A percentile compares a stretch with the other conserved stretches of the same genome.
Evolutionary conservation across 768 basidiomycete species (phyloP).

Genomic region (Pholiota molesta): DNA sequence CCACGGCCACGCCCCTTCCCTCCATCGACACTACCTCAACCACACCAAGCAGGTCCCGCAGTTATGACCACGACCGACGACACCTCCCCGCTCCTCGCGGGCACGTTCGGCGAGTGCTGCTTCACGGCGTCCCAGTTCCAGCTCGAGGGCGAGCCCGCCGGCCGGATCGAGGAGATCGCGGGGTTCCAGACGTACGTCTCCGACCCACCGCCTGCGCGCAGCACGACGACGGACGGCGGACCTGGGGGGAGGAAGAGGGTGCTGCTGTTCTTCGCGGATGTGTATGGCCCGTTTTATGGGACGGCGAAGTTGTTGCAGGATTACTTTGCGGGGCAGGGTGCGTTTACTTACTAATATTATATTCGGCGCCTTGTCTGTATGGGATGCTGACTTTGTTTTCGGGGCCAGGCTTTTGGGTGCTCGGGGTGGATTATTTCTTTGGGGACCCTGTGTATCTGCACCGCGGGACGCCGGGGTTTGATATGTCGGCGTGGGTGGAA

Average conservation of each 20-base stretch:
- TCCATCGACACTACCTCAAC: too few species aligned
- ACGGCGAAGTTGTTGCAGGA: conserved; percentile 67
- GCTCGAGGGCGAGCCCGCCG: conserved; percentile 52
- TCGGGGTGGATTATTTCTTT: conserved; percentile 65
- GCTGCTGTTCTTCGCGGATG: conserved; percentile 60
- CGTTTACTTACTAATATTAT: too few species aligned
- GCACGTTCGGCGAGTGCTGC: conserved; percentile 54
- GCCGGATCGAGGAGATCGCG: conserved; percentile 40
- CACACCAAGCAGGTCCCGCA: too few species aligned
- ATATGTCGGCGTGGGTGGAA: not conserved
- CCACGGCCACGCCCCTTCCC: not conserved
- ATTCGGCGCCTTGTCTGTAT: too few species aligned
- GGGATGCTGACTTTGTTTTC: too few species aligned
- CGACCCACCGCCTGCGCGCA: conserved; percentile 45
- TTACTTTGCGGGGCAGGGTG: conserved; percentile 66
- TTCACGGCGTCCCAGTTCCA: conserved; percentile 53
- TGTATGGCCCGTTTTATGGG: conserved; percentile 59
- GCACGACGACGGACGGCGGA: conserved; percentile 24
- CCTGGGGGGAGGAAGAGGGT: conserved; percentile 39
- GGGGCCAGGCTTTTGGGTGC: conserved; percentile 51
- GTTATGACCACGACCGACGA: conserved; percentile 17
- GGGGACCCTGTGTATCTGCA: conserved; percentile 52
- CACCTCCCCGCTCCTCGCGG: conserved; percentile 39
- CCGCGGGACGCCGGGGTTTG: conserved; percentile 26
- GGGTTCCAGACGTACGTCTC: conserved; percentile 58